Evolutionary conservation across 257 asterid genomes (phyloP).

Genomic region (Nicotiana obtusifolia): DNA sequence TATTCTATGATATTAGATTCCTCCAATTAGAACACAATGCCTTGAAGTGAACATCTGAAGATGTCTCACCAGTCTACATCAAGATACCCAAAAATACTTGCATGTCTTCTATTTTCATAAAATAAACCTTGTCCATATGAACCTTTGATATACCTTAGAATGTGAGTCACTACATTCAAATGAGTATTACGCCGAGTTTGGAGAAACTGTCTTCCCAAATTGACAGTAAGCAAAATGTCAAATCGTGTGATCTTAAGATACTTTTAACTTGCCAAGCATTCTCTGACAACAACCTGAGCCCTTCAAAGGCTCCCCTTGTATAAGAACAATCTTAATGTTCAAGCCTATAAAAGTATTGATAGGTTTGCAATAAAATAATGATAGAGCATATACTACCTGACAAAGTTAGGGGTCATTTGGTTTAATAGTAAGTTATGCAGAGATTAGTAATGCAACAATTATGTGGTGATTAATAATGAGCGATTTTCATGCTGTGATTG

Average conservation of each 20-base stretch:
- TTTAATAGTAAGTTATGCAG: too few relatives aligned
- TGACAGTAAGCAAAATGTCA: neutral
- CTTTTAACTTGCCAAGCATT: neutral
- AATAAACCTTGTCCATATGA: too few relatives aligned
- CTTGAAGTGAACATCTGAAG: too few relatives aligned
- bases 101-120: too few relatives aligned
- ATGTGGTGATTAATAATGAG: too few relatives aligned
- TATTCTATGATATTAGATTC: too few relatives aligned
- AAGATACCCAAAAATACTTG: too few relatives aligned
- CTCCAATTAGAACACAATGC: too few relatives aligned
- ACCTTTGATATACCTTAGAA: neutral
- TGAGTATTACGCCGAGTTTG: neutral
- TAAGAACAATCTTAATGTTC: neutral
- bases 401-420: too few relatives aligned
- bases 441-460: too few relatives aligned
- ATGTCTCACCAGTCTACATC: too few relatives aligned
- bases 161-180: neutral
- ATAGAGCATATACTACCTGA: neutral
- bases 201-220: neutral
- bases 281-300: neutral
- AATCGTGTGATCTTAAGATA: neutral
- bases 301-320: neutral
- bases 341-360: neutral
- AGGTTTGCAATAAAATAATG: neutral
- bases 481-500: too few relatives aligned